A percentile compares a stretch with the other conserved stretches of the same genome.
phyloP scores from a whole-genome alignment of 768 basidiomycete species.

The Mrakia frigida region DNA sequence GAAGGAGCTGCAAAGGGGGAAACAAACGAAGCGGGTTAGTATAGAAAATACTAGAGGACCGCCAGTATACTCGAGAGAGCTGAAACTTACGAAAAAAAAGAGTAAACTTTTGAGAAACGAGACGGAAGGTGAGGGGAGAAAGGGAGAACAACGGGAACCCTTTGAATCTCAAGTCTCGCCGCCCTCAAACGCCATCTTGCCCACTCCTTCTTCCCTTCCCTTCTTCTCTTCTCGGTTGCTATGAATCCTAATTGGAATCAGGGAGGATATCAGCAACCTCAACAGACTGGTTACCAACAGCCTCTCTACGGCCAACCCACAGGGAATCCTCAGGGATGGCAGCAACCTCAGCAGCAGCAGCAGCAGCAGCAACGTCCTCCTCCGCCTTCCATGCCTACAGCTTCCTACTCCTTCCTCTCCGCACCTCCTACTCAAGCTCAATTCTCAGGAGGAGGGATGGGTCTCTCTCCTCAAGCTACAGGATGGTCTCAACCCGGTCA shows the following conservation, averaged over 20 bases:
- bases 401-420: constrained; percentile 35
- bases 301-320: constrained; percentile 38
- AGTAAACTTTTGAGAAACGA: background rate
- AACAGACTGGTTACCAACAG: constrained; percentile 41
- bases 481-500: constrained; percentile 20
- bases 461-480: constrained; percentile 29
- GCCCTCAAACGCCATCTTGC: background rate
- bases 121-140: background rate
- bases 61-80: no score
- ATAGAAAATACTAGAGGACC: no score
- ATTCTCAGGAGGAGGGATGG: constrained; percentile 32
- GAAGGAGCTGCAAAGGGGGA: no score
- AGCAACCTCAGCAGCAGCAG: constrained; percentile 33
- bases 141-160: background rate
- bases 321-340: constrained; percentile 34
- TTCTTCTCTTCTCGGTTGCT: background rate
- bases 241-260: constrained; percentile 17
- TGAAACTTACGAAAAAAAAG: no score
- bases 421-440: constrained; percentile 39
- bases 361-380: constrained; percentile 22
- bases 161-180: no score
- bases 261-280: constrained; percentile 41
- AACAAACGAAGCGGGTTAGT: no score
- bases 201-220: background rate
- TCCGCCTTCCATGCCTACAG: constrained; percentile 10